Percentiles rank a stretch among this genome's conserved stretches.
phyloP scores from a whole-genome alignment of 23 red algal genomes.

The Pyropia haitanensis region DNA sequence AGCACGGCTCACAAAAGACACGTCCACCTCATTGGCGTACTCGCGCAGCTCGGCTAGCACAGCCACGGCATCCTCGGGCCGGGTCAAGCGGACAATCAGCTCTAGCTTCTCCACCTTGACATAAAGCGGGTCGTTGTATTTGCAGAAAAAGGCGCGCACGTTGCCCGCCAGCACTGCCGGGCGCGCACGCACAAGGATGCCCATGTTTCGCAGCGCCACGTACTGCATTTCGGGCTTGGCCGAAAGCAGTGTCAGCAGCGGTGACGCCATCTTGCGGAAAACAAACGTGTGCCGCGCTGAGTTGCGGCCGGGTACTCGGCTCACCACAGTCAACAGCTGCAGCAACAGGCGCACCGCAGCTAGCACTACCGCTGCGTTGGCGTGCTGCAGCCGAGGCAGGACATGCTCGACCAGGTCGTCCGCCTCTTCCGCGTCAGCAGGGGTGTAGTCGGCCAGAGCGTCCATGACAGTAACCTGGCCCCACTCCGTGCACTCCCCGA shows the following conservation, averaged over 20 bases:
- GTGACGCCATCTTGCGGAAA: conserved; percentile 60
- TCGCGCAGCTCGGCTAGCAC: conserved; percentile 43
- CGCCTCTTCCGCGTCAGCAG: conserved; percentile 32
- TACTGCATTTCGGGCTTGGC: conserved; percentile 60
- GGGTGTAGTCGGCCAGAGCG: conserved; percentile 68
- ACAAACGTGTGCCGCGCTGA: conserved; percentile 33
- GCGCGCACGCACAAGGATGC: conserved; percentile 17
- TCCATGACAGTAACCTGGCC: conserved; percentile 88
- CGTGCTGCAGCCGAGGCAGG: conserved; percentile 72
- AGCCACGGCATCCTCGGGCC: conserved; percentile 6
- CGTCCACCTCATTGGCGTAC: conserved; percentile 77
- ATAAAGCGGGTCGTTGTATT: conserved; percentile 85
- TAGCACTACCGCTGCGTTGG: conserved; percentile 82
- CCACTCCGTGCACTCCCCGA: conserved; percentile 95
- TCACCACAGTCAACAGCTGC: conserved; percentile 11
- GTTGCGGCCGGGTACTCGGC: neutral
- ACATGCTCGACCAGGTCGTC: conserved; percentile 73
- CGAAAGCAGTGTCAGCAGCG: conserved; percentile 74
- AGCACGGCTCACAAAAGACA: conserved; percentile 41
- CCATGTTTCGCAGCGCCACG: conserved; percentile 74
- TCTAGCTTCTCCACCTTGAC: conserved; percentile 90
- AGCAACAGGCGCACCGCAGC: conserved; percentile 50
- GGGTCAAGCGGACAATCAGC: conserved; percentile 49
- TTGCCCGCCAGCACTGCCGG: conserved; percentile 32
- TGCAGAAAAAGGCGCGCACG: conserved; percentile 70